Percentiles rank a stretch among this genome's conserved stretches.
phyloP scores from a whole-genome alignment of 2,329 filamentous ascomycete species.

The Monosporascus sp. region DNA sequence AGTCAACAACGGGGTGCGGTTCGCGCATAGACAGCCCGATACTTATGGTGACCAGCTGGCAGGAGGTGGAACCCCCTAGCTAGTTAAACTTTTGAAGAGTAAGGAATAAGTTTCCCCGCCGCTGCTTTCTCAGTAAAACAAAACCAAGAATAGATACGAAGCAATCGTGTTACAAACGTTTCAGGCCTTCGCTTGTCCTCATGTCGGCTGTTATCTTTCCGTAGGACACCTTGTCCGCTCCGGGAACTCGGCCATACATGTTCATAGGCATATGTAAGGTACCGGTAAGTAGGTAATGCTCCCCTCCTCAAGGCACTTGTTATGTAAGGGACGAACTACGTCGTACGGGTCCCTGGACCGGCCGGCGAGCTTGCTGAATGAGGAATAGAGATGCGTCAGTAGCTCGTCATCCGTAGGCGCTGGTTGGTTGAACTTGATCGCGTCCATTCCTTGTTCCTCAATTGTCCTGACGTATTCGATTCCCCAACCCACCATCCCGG shows the following conservation, averaged over 20 bases:
- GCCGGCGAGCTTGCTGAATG: neutral
- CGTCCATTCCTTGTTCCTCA: neutral
- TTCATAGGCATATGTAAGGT: too few relatives aligned
- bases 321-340: neutral
- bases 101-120: neutral
- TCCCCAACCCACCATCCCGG: too few relatives aligned
- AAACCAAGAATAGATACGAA: neutral
- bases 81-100: too few relatives aligned
- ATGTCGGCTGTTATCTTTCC: neutral
- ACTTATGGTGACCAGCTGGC: too few relatives aligned
- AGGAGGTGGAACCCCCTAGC: too few relatives aligned
- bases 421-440: neutral
- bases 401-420: neutral
- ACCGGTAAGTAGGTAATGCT: too few relatives aligned
- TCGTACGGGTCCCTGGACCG: neutral
- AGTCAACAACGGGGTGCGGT: too few relatives aligned
- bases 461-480: too few relatives aligned
- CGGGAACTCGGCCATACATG: too few relatives aligned
- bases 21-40: too few relatives aligned
- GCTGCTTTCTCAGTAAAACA: neutral
- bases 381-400: neutral
- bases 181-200: neutral
- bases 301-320: too few relatives aligned
- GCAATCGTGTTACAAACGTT: neutral
- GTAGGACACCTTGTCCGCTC: too few relatives aligned